These are phyloP conservation scores for Fomitopsis pulvina DNA, from an alignment of 768 basidiomycete genomes.

Conservation along the genomic window DNA sequence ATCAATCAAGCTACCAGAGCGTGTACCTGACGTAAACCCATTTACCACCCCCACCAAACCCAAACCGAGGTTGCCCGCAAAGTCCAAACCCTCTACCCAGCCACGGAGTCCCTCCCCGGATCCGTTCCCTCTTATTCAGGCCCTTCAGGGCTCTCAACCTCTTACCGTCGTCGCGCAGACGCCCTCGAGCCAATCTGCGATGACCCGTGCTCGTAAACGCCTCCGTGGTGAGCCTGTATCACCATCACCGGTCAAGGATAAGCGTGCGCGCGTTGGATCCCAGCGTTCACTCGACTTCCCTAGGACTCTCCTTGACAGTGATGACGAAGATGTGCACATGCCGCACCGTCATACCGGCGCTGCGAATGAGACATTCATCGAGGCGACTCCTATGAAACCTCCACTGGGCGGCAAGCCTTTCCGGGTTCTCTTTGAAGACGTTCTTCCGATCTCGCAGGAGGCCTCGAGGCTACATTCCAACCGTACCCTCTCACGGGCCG, in stretches of 20 bases:
- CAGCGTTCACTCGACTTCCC: conserved; percentile 34
- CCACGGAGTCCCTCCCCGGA: conserved; percentile 31
- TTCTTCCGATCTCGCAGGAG: conserved; percentile 6
- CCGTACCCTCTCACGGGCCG: conserved; percentile 5
- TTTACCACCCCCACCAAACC: conserved; percentile 37
- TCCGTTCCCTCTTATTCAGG: conserved; percentile 33
- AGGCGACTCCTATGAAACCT: conserved; percentile 66
- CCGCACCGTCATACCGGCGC: conserved; percentile 7
- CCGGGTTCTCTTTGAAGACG: conserved; percentile 58
- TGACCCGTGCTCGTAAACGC: conserved; percentile 71
- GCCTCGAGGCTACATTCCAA: conserved; percentile 3
- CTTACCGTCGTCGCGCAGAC: conserved; percentile 1
- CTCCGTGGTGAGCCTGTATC: conserved; percentile 80
- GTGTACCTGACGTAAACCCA: conserved; percentile 31
- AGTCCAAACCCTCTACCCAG: conserved; percentile 15
- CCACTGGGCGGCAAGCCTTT: conserved; percentile 53
- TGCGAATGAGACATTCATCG: conserved; percentile 43
- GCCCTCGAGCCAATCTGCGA: conserved; percentile 31
- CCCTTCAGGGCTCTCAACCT: conserved; percentile 4
- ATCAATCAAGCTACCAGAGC: conserved; percentile 6
- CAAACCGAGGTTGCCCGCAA: conserved; percentile 6
- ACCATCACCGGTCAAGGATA: conserved; percentile 74
- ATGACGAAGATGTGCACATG: conserved; percentile 21
- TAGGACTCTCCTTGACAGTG: conserved; percentile 23
- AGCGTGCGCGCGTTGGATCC: conserved; percentile 51